A percentile compares a stretch with the other conserved stretches of the same genome.
These are phyloP conservation scores for Codiaeum variegatum DNA, from an alignment of 441 rosid genomes.

Conservation along the genomic window DNA sequence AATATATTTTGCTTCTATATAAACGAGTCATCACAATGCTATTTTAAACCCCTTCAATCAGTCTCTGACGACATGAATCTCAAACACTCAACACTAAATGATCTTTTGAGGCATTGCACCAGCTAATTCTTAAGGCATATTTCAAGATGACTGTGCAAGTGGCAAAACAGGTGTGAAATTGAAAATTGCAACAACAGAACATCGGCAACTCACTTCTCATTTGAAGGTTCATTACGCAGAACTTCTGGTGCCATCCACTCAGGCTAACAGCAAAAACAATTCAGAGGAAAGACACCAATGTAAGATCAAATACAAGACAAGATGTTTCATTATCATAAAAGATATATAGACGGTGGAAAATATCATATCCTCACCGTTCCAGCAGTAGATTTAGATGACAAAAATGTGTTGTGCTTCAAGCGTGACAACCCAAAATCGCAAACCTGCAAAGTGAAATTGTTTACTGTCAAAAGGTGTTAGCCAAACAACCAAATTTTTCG, in stretches of 20 bases:
- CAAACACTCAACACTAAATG: background rate
- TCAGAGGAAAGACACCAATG: background rate
- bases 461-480: background rate
- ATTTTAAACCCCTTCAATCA: background rate
- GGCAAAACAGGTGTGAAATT: background rate
- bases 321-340: background rate
- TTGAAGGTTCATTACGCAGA: constrained; percentile 92
- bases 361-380: constrained; percentile 66
- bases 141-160: background rate
- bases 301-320: constrained; percentile 18
- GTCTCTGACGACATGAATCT: background rate
- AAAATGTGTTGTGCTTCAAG: constrained; percentile 87
- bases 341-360: background rate
- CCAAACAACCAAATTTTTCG: background rate
- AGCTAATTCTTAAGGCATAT: background rate
- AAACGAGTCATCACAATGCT: background rate
- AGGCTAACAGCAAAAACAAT: constrained; percentile 50
- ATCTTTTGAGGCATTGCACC: background rate
- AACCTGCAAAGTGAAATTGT: constrained; percentile 48
- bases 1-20: background rate
- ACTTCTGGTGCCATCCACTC: constrained; percentile 99
- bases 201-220: constrained; percentile 79
- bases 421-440: constrained; percentile 96
- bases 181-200: constrained; percentile 2
- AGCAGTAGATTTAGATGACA: constrained; percentile 96